Percentiles rank a stretch among this genome's conserved stretches.
Evolutionary conservation across 257 asterid species (phyloP).

Genomic region (Ilex aquifolium): DNA sequence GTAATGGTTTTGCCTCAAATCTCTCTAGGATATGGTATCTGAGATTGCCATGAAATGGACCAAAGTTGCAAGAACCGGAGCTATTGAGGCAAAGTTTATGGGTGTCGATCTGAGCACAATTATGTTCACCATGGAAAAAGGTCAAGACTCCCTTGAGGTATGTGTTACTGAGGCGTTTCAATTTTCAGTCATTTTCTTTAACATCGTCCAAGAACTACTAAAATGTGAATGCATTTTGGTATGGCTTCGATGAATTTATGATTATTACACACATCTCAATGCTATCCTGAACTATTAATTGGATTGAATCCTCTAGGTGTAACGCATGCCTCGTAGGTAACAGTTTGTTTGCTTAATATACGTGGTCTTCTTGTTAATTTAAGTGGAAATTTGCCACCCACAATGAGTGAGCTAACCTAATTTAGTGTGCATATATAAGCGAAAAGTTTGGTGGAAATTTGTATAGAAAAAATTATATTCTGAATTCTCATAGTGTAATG

Average conservation of each 20-base stretch:
- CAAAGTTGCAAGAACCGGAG: constrained; percentile 71
- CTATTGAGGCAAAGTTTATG: constrained; percentile 62
- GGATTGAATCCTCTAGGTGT: too few relatives aligned
- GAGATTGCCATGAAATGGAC: constrained; percentile 80
- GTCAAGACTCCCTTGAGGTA: constrained; percentile 80
- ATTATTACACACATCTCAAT: too few relatives aligned
- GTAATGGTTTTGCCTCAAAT: not conserved
- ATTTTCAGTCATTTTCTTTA: not conserved
- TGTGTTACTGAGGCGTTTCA: not conserved
- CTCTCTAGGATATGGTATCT: constrained; percentile 52
- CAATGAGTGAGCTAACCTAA: too few relatives aligned
- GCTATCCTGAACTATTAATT: too few relatives aligned
- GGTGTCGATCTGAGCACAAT: constrained; percentile 71
- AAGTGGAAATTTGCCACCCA: too few relatives aligned
- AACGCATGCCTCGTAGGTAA: too few relatives aligned
- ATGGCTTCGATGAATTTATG: too few relatives aligned
- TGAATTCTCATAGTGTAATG: not conserved
- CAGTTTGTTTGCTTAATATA: too few relatives aligned
- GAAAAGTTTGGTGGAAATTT: not conserved
- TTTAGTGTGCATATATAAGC: too few relatives aligned
- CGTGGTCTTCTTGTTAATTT: too few relatives aligned
- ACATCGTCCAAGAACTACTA: too few relatives aligned
- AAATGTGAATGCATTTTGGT: too few relatives aligned
- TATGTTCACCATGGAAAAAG: constrained; percentile 88
- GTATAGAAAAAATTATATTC: not conserved